A percentile compares a stretch with the other conserved stretches of the same genome.
phyloP scores from a whole-genome alignment of 1,284 basidiomycete species.

The Sporisorium graminicola region DNA sequence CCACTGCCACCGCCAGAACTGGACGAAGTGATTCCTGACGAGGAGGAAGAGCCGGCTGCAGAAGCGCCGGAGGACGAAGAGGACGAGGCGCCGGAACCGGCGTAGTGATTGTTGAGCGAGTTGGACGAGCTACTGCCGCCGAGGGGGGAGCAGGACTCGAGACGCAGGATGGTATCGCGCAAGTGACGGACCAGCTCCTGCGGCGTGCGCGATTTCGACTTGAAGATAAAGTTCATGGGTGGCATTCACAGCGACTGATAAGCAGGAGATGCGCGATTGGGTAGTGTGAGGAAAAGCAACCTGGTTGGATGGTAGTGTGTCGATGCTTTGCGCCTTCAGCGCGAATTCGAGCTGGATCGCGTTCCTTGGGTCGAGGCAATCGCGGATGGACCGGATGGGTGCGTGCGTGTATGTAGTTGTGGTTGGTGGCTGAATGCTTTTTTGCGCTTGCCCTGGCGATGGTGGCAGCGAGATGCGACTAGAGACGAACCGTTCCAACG shows the following conservation, averaged over 20 bases:
- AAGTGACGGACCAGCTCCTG: slow-evolving; percentile 63
- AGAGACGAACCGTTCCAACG: neutral
- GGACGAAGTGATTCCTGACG: slow-evolving; percentile 19
- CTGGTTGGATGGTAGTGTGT: neutral
- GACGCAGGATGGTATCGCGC: slow-evolving; percentile 57
- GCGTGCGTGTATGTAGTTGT: neutral
- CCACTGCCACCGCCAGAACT: slow-evolving; percentile 10
- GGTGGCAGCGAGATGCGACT: neutral
- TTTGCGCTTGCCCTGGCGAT: neutral
- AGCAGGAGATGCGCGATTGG: neutral
- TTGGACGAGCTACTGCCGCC: slow-evolving; percentile 32
- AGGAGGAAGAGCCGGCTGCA: slow-evolving; percentile 23
- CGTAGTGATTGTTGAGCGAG: slow-evolving; percentile 26
- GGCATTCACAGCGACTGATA: slow-evolving; percentile 3
- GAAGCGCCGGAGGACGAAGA: slow-evolving; percentile 18
- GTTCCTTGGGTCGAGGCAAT: neutral
- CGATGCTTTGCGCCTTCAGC: neutral
- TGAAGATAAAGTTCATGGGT: slow-evolving; percentile 69
- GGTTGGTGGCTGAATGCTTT: neutral
- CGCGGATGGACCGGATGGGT: neutral
- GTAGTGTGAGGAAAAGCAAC: neutral
- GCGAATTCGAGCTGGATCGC: neutral
- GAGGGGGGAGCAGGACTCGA: slow-evolving; percentile 47
- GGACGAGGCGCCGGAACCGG: slow-evolving; percentile 17
- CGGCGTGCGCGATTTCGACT: slow-evolving; percentile 63